Evolutionary conservation across 441 rosid genomes (phyloP).

Genomic region (Gossypium trilobum): DNA sequence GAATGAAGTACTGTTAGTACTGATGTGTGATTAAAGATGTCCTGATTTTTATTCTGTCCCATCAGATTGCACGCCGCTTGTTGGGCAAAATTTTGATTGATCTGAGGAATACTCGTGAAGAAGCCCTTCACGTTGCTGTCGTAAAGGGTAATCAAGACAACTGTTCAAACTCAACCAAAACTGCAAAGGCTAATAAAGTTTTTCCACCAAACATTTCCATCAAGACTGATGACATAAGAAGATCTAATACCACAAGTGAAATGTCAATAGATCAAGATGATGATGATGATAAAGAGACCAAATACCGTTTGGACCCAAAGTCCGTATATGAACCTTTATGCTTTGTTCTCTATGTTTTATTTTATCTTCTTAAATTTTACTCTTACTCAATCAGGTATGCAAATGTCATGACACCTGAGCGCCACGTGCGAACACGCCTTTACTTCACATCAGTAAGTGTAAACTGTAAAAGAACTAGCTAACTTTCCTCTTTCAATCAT

Average conservation of each 20-base stretch:
- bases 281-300: constrained; percentile 88
- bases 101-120: constrained; percentile 90
- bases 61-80: constrained; percentile 92
- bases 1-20: background rate
- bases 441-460: constrained; percentile 98
- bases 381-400: constrained; percentile 57
- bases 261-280: constrained; percentile 67
- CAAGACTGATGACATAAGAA: constrained; percentile 55
- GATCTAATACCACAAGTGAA: constrained; percentile 54
- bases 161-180: constrained; percentile 30
- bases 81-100: constrained; percentile 97
- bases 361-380: constrained; percentile 8
- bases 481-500: constrained; percentile 2
- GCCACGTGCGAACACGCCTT: constrained; percentile 97
- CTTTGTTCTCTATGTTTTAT: background rate
- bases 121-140: constrained; percentile 85
- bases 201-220: constrained; percentile 40
- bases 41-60: constrained; percentile 7
- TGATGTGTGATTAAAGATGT: background rate
- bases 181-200: constrained; percentile 44
- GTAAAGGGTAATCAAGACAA: constrained; percentile 70
- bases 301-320: constrained; percentile 98
- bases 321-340: constrained; percentile 18
- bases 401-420: constrained; percentile 95
- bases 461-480: background rate